Base-by-base conservation (phyloP, 2,329 filamentous ascomycete species). In the Fusarium metavorans region DNA sequence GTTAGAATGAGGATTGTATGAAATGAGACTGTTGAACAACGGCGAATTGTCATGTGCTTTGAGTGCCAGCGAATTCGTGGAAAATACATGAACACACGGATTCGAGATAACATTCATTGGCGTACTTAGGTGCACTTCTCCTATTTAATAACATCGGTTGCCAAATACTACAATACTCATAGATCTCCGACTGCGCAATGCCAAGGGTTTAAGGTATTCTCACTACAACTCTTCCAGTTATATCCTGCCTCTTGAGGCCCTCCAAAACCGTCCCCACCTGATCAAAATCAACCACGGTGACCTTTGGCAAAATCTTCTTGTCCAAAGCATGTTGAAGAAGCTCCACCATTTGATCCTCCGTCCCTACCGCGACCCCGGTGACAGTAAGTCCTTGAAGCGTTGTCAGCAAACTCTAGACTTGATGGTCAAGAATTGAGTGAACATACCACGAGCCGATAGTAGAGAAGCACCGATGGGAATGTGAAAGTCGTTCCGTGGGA, bases 401-500 rank as follows among this genome's bases (percentile, higher is more conserved):
- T 35, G 13, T 56, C 25, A 56, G 52, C 52, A 13, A 52, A 7
- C 25, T 27, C 18, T 25, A 5, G 23, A 6, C 23, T 23, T 14
- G 2, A 5, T 8, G 25, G 5, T 52, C 10, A n/a, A 48, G 16
- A 2, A 1, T 4, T 1, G 4, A 4, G 6, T 4, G 0, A 0
- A 25, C 61, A 34, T 48, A 78, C 76, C 67, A 32, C 77, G 59
- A 2, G 78, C 77, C 0, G 79, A 78, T 2, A 73, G 79, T 4
- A 78, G 18, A 0, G 78, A 70, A 8, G 72, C 77, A 1, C 78
- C 66, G 0, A 82, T 61, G 0, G 80, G 80, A 5, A 82, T 67
- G 0, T 64, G 71, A 4, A 80, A 82, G 8, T 81, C 79, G 8
- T 80, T 77, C 0, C 64, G 65, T 0, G 80, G 80, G 0, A 82